phyloP scores from a whole-genome alignment of 139 green algal species.

The Deuterostichococcus epilithicus region DNA sequence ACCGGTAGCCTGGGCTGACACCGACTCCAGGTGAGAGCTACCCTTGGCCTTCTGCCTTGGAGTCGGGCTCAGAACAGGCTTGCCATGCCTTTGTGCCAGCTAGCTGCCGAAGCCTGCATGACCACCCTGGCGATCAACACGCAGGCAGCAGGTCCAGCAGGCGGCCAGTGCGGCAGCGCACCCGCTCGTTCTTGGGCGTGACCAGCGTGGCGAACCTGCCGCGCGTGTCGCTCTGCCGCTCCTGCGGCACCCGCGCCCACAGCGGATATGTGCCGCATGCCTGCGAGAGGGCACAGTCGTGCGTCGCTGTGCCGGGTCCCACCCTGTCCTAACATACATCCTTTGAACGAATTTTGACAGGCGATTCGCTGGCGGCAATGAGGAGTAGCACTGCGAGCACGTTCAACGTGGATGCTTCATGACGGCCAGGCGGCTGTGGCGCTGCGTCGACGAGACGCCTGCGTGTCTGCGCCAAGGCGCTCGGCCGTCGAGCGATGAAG shows the following conservation, averaged over 20 bases:
- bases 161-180: background rate
- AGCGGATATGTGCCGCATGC: background rate
- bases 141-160: background rate
- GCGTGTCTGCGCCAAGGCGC: background rate
- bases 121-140: background rate
- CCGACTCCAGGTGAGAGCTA: background rate
- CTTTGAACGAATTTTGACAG: background rate
- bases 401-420: background rate
- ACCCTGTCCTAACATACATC: background rate
- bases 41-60: no score
- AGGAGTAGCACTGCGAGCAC: background rate
- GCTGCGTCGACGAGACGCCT: background rate
- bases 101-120: background rate
- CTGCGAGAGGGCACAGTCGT: background rate
- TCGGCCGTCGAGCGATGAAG: background rate
- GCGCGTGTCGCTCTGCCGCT: background rate
- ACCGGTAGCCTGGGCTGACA: no score
- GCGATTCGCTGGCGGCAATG: background rate
- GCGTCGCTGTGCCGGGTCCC: background rate
- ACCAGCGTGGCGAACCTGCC: constrained; percentile 24
- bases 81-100: background rate
- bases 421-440: background rate
- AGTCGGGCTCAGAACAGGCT: no score
- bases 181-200: constrained; percentile 38
- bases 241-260: background rate